These are phyloP conservation scores for Musa beccarii DNA, from an alignment of 176 grass and related monocot species.

Conservation along the genomic window DNA sequence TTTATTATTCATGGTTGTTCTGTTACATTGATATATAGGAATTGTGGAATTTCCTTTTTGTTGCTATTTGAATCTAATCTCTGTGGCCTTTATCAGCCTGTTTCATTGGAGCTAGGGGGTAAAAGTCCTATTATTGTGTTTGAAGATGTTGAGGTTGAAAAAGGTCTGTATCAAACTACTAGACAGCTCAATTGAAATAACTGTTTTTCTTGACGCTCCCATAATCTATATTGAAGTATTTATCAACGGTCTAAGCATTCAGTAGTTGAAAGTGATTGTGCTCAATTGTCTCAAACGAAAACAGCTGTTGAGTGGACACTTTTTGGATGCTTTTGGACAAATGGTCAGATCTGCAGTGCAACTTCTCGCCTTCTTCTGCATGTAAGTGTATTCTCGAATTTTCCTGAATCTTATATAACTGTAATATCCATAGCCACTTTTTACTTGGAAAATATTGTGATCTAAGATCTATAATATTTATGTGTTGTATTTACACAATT, in stretches of 20 bases:
- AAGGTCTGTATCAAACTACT: conserved; percentile 36
- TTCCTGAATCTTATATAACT: not conserved
- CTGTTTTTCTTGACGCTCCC: not conserved
- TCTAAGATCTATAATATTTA: too few relatives aligned
- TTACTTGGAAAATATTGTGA: not conserved
- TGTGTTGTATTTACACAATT: not conserved
- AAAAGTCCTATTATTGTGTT: conserved; percentile 98
- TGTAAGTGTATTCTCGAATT: conserved; percentile 34
- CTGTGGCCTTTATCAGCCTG: conserved; percentile 54
- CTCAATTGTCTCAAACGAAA: conserved; percentile 24
- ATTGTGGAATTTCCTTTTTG: not conserved
- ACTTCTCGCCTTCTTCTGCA: conserved; percentile 94
- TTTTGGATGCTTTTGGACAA: conserved; percentile 99
- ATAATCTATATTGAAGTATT: not conserved
- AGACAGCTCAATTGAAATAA: not conserved
- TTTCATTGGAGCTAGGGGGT: conserved; percentile 94
- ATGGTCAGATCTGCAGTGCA: conserved; percentile 98
- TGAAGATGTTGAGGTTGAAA: conserved; percentile 96
- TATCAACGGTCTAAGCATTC: not conserved
- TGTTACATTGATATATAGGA: not conserved
- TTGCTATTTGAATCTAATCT: conserved; percentile 11
- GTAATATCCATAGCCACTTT: not conserved
- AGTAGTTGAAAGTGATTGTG: conserved; percentile 10
- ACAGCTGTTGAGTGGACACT: conserved; percentile 96
- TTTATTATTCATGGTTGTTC: not conserved